These are phyloP conservation scores for Fusarium sp. DNA, from an alignment of 2,329 filamentous ascomycete species.

Conservation along the genomic window DNA sequence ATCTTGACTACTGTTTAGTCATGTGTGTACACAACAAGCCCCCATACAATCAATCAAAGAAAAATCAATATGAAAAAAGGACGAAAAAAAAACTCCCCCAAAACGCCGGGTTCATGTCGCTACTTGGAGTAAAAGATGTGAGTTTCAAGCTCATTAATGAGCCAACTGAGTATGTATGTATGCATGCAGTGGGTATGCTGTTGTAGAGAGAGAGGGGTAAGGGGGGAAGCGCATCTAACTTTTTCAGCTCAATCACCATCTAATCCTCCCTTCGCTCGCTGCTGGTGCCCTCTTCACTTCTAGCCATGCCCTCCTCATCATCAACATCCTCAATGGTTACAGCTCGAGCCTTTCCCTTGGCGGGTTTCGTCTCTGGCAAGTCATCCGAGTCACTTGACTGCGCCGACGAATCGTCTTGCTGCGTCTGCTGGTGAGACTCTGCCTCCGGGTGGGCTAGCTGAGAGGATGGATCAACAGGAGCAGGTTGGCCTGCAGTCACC, in stretches of 20 bases:
- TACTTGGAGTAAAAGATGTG: constrained; percentile 6
- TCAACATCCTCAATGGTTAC: constrained; percentile 54
- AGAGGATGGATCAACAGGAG: constrained; percentile 6
- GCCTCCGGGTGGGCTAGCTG: constrained; percentile 7
- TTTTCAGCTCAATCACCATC: not conserved
- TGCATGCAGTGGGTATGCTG: not conserved
- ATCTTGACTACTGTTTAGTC: not conserved
- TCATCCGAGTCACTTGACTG: constrained; percentile 33
- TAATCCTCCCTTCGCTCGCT: constrained; percentile 19
- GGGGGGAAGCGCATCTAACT: not conserved
- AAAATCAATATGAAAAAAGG: not conserved
- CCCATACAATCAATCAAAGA: not conserved
- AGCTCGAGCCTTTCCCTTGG: constrained; percentile 59
- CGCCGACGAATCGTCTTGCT: constrained; percentile 14
- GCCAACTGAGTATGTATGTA: not conserved
- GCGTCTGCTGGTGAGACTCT: constrained; percentile 15
- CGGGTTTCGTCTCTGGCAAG: constrained; percentile 17
- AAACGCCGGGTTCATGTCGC: constrained; percentile 15
- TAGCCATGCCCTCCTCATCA: constrained; percentile 24
- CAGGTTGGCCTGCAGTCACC: constrained; percentile 12
- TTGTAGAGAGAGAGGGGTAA: not conserved
- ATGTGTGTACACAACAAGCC: not conserved
- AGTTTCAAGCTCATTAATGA: not conserved
- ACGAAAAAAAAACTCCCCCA: not conserved
- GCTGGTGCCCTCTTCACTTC: not conserved